A percentile compares a stretch with the other conserved stretches of the same genome.
phyloP scores from a whole-genome alignment of 805 yeast species.

The Scheffersomyces spartinae region DNA sequence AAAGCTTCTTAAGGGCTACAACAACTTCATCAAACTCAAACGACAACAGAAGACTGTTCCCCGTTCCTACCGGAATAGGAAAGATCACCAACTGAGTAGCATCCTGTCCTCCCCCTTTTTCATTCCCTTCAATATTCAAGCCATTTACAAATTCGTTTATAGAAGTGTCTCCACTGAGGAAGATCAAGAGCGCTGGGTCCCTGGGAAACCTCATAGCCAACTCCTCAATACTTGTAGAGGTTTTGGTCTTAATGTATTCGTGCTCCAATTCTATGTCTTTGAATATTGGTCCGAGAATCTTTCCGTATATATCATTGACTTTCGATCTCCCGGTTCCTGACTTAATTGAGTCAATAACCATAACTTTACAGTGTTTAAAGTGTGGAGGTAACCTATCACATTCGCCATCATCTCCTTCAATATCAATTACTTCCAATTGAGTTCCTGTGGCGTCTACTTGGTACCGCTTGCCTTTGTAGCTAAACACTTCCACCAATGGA shows the following conservation, averaged over 20 bases:
- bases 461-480: too few relatives aligned
- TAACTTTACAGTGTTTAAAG: constrained; percentile 10
- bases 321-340: constrained; percentile 35
- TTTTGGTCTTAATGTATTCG: constrained; percentile 31
- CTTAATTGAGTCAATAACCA: constrained; percentile 36
- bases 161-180: constrained; percentile 83
- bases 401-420: too few relatives aligned
- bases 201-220: constrained; percentile 21
- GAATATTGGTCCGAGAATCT: constrained; percentile 38
- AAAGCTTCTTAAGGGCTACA: constrained; percentile 21
- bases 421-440: too few relatives aligned
- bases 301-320: constrained; percentile 23
- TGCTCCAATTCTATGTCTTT: constrained; percentile 21
- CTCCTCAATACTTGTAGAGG: constrained; percentile 25
- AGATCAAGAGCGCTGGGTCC: constrained; percentile 31
- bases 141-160: constrained; percentile 63
- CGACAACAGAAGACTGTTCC: constrained; percentile 69
- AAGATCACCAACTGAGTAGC: constrained; percentile 11
- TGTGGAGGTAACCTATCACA: too few relatives aligned
- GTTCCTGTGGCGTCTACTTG: too few relatives aligned
- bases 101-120: constrained; percentile 1
- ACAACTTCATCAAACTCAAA: constrained; percentile 24
- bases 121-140: constrained; percentile 7
- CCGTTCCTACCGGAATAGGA: constrained; percentile 72
- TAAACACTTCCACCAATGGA: too few relatives aligned